Percentiles rank a stretch among this genome's conserved stretches.
Evolutionary conservation across 2,329 filamentous ascomycete genomes (phyloP).

Genomic region (Paramyrothecium sp.): DNA sequence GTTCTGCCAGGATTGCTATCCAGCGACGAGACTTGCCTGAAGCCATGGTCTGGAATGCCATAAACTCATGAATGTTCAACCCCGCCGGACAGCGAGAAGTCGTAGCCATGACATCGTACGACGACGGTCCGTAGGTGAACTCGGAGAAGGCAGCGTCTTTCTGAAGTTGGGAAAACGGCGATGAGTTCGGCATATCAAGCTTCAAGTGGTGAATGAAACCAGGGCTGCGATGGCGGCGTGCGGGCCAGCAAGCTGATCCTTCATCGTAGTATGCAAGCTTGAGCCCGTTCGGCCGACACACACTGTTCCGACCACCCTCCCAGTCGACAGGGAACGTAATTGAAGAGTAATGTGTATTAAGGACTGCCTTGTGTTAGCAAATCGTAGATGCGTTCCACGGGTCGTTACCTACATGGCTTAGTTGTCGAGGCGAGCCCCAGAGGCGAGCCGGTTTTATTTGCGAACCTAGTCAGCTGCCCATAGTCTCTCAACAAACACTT

Average conservation of each 20-base stretch:
- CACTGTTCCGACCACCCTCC: slow-evolving; percentile 19
- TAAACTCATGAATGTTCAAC: slow-evolving; percentile 51
- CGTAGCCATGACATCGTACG: slow-evolving; percentile 52
- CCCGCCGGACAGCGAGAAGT: slow-evolving; percentile 47
- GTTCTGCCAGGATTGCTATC: slow-evolving; percentile 45
- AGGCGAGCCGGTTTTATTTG: slow-evolving; percentile 9
- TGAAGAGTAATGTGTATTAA: slow-evolving; percentile 21
- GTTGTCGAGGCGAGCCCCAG: slow-evolving; percentile 25
- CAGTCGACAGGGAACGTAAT: slow-evolving; percentile 25
- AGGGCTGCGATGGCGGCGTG: slow-evolving; percentile 9
- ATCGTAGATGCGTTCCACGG: no score
- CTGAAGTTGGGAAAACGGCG: slow-evolving; percentile 14
- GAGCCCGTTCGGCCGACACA: slow-evolving; percentile 20
- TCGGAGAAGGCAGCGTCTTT: slow-evolving; percentile 13
- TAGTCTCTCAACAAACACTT: slow-evolving; percentile 21
- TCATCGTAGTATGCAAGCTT: slow-evolving; percentile 15
- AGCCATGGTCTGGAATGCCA: slow-evolving; percentile 48
- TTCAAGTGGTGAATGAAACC: slow-evolving; percentile 18
- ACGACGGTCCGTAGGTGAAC: slow-evolving; percentile 41
- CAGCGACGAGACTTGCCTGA: slow-evolving; percentile 47
- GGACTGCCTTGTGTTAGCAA: slow-evolving; percentile 12
- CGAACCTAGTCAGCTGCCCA: slow-evolving; percentile 14
- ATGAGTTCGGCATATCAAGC: slow-evolving; percentile 13
- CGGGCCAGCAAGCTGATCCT: slow-evolving; percentile 13
- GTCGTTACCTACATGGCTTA: slow-evolving; percentile 24